phyloP scores from a whole-genome alignment of 2,329 filamentous ascomycete genomes.

The Penicillium sp. region DNA sequence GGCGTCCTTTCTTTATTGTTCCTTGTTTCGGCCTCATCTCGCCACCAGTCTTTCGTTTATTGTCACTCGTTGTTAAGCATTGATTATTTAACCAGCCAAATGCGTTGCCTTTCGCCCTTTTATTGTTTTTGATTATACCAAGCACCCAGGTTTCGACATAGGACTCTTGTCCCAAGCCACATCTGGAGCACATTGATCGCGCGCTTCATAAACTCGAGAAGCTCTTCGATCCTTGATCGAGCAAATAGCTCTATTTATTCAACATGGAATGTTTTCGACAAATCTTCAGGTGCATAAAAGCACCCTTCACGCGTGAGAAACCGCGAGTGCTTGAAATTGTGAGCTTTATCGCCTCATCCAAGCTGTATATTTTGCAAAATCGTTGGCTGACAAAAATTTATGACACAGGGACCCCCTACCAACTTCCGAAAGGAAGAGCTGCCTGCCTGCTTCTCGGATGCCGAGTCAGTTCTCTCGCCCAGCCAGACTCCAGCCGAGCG shows the following conservation, averaged over 20 bases:
- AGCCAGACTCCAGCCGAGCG: conserved; percentile 18
- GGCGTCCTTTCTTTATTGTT: conserved; percentile 23
- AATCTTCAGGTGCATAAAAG: conserved; percentile 38
- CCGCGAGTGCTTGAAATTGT: conserved; percentile 42
- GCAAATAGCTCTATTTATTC: background rate
- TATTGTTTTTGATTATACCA: conserved; percentile 9
- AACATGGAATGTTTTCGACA: conserved; percentile 44
- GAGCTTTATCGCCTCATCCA: conserved; percentile 10
- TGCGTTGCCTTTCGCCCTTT: conserved; percentile 17
- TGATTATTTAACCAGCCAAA: conserved; percentile 17
- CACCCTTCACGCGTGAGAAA: conserved; percentile 35
- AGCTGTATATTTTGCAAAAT: background rate
- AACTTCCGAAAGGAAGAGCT: conserved; percentile 50
- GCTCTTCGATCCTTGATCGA: background rate
- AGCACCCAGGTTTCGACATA: conserved; percentile 1
- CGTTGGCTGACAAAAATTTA: conserved; percentile 14
- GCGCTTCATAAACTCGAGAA: conserved; percentile 10
- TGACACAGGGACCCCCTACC: conserved; percentile 45
- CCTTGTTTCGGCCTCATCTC: conserved; percentile 15
- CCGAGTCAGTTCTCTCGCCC: conserved; percentile 39
- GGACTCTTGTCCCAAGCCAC: background rate
- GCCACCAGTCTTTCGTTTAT: conserved; percentile 29
- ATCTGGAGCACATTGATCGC: background rate
- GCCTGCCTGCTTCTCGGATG: conserved; percentile 43
- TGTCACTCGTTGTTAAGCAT: conserved; percentile 26